Evolutionary conservation across 768 basidiomycete species (phyloP), one percentile per base, ranked within the genome.

Genomic region (Pholiota conissans): DNA sequence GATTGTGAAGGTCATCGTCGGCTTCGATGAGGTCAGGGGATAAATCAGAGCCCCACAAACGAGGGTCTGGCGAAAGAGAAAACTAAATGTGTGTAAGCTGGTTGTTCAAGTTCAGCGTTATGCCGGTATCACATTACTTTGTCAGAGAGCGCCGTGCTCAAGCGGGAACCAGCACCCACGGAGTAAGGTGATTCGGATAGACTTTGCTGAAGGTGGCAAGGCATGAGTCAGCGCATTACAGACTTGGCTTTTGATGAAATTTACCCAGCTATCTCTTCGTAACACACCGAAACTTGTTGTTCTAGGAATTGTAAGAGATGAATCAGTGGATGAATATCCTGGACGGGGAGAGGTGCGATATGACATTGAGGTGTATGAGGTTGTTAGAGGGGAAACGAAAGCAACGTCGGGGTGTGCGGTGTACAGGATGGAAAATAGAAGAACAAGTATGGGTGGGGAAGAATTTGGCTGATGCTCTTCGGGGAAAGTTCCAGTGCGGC

Each of bases 1-100:
- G 90, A 60, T 90, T 83, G 67, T 92, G 90, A 18, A 92, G 73
- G 46, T 82, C 82, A 67, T 92, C 90, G 67, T 91, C 90, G 5
- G 83, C 68, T 61, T 92, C 90, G 22, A 79, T 73, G 39, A 76
- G 60, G 66, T 84, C 79, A 4, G 77, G 74, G 20, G 79, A 83
- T 37, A 88, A 65, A 64, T 82, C 80, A 20, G 81, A 79, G 20
- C 86, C 85, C 89, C 89, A 90, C 22, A 74, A 73, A 16, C 81
- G 77, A 13, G 87, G 87, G 63, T 91, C 89, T 11, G 85, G 77
- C 2, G 84, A 75, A 16, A 91, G 74, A 9, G 84, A 80, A 65
- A 82, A 89, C 89, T 90, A 49, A 24, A 20, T 26, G 42, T 30
- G 53, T 58, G 50, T 27, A 24, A 48, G 37, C 46, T 27, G 32